Evolutionary conservation across 1,284 basidiomycete genomes (phyloP).

Genomic region (Nidula niveotomentosa): DNA sequence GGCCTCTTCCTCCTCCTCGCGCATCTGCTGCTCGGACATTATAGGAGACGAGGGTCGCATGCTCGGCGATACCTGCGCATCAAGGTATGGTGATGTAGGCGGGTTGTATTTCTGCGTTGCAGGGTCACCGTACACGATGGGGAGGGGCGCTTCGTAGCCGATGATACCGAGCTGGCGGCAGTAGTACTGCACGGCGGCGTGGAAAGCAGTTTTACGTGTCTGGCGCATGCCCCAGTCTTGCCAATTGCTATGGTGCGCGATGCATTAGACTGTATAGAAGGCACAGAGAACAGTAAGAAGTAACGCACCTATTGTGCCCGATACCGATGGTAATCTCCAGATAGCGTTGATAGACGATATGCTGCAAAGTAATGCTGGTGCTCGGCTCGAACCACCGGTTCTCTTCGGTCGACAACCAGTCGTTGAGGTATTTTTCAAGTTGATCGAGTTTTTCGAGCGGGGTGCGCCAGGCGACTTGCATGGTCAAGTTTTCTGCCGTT

Average conservation of each 20-base stretch:
- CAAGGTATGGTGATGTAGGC: slow-evolving; percentile 11
- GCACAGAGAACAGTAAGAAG: slow-evolving; percentile 4
- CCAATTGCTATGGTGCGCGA: slow-evolving; percentile 36
- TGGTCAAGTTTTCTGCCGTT: slow-evolving; percentile 62
- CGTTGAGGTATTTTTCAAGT: slow-evolving; percentile 62
- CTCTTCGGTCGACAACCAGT: slow-evolving; percentile 74
- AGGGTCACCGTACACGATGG: slow-evolving; percentile 49
- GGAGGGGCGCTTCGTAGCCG: slow-evolving; percentile 56
- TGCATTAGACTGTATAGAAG: slow-evolving; percentile 1
- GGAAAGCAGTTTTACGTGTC: slow-evolving; percentile 69
- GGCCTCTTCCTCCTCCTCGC: slow-evolving; percentile 14
- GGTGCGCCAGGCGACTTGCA: slow-evolving; percentile 76
- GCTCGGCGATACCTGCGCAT: slow-evolving; percentile 8
- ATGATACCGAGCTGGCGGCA: slow-evolving; percentile 65
- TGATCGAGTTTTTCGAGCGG: slow-evolving; percentile 68
- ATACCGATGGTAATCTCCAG: slow-evolving; percentile 69
- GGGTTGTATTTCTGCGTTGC: slow-evolving; percentile 29
- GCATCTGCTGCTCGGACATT: slow-evolving; percentile 7
- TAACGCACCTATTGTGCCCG: slow-evolving; percentile 62
- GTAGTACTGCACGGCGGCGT: slow-evolving; percentile 72
- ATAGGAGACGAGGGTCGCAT: slow-evolving; percentile 3
- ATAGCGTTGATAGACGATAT: slow-evolving; percentile 62
- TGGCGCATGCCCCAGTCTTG: slow-evolving; percentile 65
- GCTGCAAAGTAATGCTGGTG: slow-evolving; percentile 60
- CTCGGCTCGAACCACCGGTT: slow-evolving; percentile 73